Conservation (phyloP, 2,329 filamentous ascomycete genomes). For the Colletotrichum sp. region DNA sequence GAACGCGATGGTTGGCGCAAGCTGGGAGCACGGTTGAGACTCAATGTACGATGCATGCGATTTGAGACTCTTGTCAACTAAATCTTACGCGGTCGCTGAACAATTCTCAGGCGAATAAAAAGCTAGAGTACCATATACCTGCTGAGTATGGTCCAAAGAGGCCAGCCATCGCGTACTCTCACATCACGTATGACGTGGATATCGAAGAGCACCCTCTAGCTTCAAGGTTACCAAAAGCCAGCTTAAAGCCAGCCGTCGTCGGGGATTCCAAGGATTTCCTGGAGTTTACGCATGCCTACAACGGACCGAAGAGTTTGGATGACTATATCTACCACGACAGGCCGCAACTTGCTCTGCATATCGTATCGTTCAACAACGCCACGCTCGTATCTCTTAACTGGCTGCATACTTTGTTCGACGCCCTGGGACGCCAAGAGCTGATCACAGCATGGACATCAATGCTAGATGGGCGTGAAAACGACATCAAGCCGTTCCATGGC, state of each 20-base stretch:
- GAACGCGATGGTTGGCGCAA: background rate
- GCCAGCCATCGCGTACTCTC: background rate
- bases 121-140: background rate
- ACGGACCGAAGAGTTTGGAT: conserved; percentile 28
- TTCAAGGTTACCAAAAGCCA: background rate
- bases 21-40: background rate
- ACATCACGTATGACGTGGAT: background rate
- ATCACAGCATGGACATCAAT: background rate
- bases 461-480: background rate
- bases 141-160: background rate
- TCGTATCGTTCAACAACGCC: conserved; percentile 49
- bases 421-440: background rate
- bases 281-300: background rate
- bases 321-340: conserved; percentile 46
- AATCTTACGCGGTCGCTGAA: background rate
- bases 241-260: background rate
- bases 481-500: background rate
- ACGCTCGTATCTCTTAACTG: background rate
- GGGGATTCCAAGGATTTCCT: background rate
- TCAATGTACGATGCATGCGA: background rate
- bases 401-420: background rate
- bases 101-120: background rate
- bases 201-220: background rate
- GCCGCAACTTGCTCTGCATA: conserved; percentile 52
- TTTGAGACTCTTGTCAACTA: background rate